These are phyloP conservation scores for Erodium trifolium DNA, from an alignment of 441 rosid genomes.

Conservation along the genomic window DNA sequence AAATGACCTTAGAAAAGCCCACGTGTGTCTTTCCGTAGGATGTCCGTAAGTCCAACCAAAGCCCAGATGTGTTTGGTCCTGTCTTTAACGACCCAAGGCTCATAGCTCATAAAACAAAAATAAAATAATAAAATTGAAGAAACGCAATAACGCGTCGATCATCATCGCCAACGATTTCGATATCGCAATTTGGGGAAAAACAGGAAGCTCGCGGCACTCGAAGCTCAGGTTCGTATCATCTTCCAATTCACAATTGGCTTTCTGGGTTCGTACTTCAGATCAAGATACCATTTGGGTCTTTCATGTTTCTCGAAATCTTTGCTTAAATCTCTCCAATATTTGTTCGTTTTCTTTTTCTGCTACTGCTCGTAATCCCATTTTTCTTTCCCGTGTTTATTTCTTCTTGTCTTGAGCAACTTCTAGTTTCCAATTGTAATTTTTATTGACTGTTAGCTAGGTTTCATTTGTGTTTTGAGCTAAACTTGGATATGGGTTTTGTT, in stretches of 20 bases:
- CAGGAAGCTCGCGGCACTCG: constrained; percentile 5
- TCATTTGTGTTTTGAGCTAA: neutral
- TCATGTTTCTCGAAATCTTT: constrained; percentile 1
- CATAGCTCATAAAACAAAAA: too few species aligned
- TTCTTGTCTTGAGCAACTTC: neutral
- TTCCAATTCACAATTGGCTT: neutral
- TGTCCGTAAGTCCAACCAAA: neutral
- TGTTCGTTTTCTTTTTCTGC: neutral
- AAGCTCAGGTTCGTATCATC: constrained; percentile 5
- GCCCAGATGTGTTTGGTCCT: neutral
- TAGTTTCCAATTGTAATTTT: neutral
- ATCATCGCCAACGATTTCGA: neutral
- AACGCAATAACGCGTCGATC: neutral
- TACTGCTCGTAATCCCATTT: neutral
- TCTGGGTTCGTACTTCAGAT: neutral
- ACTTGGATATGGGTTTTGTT: constrained; percentile 1
- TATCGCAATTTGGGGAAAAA: neutral
- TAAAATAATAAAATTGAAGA: neutral
- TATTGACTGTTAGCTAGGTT: neutral
- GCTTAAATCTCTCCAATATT: neutral
- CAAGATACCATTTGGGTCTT: neutral
- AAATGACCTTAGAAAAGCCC: constrained; percentile 2
- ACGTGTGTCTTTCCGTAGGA: neutral
- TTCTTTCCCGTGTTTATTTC: neutral
- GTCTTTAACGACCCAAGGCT: neutral